Evolutionary conservation across 805 yeast species (phyloP).

Genomic region (Kregervanrija fluxuum): DNA sequence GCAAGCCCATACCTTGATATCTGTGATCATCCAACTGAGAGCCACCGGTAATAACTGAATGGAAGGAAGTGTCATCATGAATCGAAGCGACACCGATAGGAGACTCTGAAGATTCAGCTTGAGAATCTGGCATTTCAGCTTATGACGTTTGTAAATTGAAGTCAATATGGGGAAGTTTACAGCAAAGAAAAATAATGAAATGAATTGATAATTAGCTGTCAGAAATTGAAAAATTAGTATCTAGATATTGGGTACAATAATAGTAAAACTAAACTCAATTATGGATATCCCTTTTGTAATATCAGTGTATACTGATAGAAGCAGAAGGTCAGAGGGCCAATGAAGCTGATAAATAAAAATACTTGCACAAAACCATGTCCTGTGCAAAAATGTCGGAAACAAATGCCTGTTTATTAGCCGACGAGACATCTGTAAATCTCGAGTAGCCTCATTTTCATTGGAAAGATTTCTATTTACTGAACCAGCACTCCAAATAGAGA

Average conservation of each 20-base stretch:
- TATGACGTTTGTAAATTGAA: not conserved
- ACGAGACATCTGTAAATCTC: too few species aligned
- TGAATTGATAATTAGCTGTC: not conserved
- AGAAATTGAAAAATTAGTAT: too few species aligned
- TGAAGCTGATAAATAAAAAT: too few species aligned
- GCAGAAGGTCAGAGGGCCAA: too few species aligned
- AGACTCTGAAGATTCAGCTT: conserved; percentile 17
- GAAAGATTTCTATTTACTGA: too few species aligned
- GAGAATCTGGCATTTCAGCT: conserved; percentile 16
- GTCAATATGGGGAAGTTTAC: not conserved
- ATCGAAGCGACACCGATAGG: conserved; percentile 22
- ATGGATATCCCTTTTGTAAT: conserved; percentile 11
- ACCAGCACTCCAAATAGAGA: too few species aligned
- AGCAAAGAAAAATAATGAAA: not conserved
- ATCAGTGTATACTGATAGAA: conserved; percentile 1
- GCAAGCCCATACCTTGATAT: conserved; percentile 27
- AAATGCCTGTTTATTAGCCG: too few species aligned
- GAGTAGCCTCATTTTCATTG: too few species aligned
- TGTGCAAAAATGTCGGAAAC: too few species aligned
- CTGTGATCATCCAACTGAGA: conserved; percentile 30
- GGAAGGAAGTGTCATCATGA: conserved; percentile 25
- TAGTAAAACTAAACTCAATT: not conserved
- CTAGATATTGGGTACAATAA: too few species aligned
- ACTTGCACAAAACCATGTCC: too few species aligned
- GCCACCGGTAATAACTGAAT: conserved; percentile 30